Evolutionary conservation across 257 asterid species (phyloP).

Genomic region (Nicotiana obtusifolia): DNA sequence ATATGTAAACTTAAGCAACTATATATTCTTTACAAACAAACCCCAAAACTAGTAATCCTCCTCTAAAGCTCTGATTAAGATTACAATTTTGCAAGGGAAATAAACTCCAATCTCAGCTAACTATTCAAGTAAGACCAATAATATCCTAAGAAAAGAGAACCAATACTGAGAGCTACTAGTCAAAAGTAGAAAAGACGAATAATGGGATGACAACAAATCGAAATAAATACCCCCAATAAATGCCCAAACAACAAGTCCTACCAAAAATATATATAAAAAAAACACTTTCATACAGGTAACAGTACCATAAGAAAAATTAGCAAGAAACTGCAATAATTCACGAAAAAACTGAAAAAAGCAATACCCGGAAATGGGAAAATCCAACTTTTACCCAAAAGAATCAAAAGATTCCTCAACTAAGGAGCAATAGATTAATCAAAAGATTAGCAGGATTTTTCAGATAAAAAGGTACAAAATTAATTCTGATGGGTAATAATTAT

Average conservation of each 20-base stretch:
- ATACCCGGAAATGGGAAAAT: not conserved
- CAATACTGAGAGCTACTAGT: no score
- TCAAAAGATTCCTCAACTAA: not conserved
- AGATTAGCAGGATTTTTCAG: not conserved
- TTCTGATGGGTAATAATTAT: not conserved
- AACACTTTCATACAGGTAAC: not conserved
- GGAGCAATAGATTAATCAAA: not conserved
- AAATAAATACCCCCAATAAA: not conserved
- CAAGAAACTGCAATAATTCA: slow-evolving; percentile 16
- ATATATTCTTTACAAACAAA: not conserved
- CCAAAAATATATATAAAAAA: not conserved
- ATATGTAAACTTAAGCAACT: not conserved
- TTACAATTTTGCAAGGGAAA: no score
- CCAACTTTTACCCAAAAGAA: not conserved
- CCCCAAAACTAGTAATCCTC: not conserved
- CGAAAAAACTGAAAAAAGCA: not conserved
- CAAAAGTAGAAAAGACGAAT: not conserved
- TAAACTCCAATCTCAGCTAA: not conserved
- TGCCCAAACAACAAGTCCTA: not conserved
- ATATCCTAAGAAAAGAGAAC: no score
- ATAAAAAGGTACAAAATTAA: not conserved
- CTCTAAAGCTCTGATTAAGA: not conserved
- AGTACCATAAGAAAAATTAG: not conserved
- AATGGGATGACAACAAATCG: not conserved
- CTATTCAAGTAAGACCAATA: no score